These are phyloP conservation scores for Penicillium psychrosexuale DNA, from an alignment of 2,329 filamentous ascomycete genomes.

Conservation along the genomic window DNA sequence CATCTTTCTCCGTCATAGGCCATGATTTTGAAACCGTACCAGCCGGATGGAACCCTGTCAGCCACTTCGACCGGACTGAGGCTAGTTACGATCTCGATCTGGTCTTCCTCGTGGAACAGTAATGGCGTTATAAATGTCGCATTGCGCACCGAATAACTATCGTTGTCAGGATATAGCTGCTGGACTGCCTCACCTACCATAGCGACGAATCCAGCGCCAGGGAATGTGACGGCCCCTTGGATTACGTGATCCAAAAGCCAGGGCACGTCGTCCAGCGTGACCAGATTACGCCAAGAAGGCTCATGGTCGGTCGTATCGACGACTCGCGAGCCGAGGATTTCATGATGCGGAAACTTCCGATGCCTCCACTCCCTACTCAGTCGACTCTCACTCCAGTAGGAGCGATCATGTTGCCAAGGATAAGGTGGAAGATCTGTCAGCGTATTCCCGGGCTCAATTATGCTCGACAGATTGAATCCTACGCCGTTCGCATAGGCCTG, in stretches of 20 bases:
- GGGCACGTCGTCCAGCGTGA: conserved; percentile 24
- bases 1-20: background rate
- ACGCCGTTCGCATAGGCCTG: background rate
- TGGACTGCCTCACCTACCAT: conserved; percentile 25
- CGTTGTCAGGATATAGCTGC: conserved; percentile 7
- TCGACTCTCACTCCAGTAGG: conserved; percentile 22
- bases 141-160: conserved; percentile 12
- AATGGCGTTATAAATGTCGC: conserved; percentile 13
- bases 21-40: conserved; percentile 1
- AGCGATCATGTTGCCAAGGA: conserved; percentile 21
- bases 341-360: conserved; percentile 25
- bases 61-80: conserved; percentile 1
- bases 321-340: conserved; percentile 28
- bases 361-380: conserved; percentile 18
- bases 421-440: conserved; percentile 25
- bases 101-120: conserved; percentile 5
- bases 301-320: conserved; percentile 23
- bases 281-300: conserved; percentile 29
- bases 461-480: background rate
- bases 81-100: background rate
- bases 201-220: conserved; percentile 24
- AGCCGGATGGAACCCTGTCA: background rate
- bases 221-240: conserved; percentile 21
- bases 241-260: conserved; percentile 34
- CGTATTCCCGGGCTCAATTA: background rate